These are phyloP conservation scores for Kodamaea laetipori DNA, from an alignment of 805 yeast genomes.

Conservation along the genomic window DNA sequence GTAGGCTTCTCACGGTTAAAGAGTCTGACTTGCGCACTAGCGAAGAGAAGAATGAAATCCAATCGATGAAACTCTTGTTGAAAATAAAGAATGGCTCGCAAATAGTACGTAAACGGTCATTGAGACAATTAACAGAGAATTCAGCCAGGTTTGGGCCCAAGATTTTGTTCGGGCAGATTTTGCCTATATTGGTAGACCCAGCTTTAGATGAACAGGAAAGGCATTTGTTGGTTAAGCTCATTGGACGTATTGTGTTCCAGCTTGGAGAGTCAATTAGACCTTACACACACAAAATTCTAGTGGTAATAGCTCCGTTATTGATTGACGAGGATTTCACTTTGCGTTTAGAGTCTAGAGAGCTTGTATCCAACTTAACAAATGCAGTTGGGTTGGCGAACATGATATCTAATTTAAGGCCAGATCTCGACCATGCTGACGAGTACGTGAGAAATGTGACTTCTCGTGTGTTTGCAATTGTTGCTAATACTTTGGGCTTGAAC, in stretches of 20 bases:
- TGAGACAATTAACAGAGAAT: constrained; percentile 64
- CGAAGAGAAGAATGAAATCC: constrained; percentile 60
- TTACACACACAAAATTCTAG: constrained; percentile 67
- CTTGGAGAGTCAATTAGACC: constrained; percentile 70
- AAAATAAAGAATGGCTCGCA: constrained; percentile 80
- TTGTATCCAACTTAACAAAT: constrained; percentile 70
- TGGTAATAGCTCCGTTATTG: constrained; percentile 75
- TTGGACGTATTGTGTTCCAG: constrained; percentile 67
- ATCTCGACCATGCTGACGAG: constrained; percentile 81
- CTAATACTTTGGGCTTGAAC: constrained; percentile 74
- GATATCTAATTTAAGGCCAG: constrained; percentile 78
- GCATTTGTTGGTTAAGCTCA: constrained; percentile 74
- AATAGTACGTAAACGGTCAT: constrained; percentile 62
- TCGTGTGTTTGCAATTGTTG: constrained; percentile 79
- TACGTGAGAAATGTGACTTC: constrained; percentile 75
- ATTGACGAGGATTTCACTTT: constrained; percentile 78
- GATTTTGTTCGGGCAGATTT: constrained; percentile 63
- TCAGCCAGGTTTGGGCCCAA: constrained; percentile 71
- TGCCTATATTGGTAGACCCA: constrained; percentile 76
- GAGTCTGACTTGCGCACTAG: constrained; percentile 39
- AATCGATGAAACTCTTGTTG: constrained; percentile 63
- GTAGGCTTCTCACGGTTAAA: constrained; percentile 46
- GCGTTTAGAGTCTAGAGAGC: constrained; percentile 76
- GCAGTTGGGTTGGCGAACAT: constrained; percentile 82
- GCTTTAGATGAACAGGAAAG: constrained; percentile 79